phyloP scores from a whole-genome alignment of 2,329 filamentous ascomycete species.

The Westerdykella aurantiaca region DNA sequence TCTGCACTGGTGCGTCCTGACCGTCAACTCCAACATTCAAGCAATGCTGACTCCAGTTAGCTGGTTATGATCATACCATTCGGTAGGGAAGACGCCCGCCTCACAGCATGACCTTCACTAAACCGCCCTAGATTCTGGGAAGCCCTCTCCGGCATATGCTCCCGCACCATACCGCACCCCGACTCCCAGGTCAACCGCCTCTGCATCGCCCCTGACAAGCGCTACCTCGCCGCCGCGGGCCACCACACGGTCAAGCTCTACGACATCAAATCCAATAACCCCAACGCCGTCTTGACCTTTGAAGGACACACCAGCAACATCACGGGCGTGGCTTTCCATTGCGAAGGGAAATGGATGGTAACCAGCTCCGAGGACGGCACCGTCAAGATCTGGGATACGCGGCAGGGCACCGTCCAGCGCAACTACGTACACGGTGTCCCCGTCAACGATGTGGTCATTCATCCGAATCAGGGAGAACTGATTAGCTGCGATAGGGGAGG shows the following conservation, averaged over 20 bases:
- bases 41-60: slow-evolving; percentile 37
- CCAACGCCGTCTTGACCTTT: slow-evolving; percentile 85
- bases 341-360: slow-evolving; percentile 99
- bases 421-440: slow-evolving; percentile 87
- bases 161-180: slow-evolving; percentile 93
- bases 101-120: slow-evolving; percentile 3
- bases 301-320: slow-evolving; percentile 91
- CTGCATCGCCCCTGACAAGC: slow-evolving; percentile 97
- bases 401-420: slow-evolving; percentile 77
- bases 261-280: slow-evolving; percentile 98
- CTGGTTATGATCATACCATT: slow-evolving; percentile 71
- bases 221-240: slow-evolving; percentile 77
- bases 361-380: slow-evolving; percentile 95
- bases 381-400: slow-evolving; percentile 95
- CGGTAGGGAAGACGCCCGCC: slow-evolving; percentile 46
- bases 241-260: slow-evolving; percentile 92
- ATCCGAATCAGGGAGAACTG: slow-evolving; percentile 96
- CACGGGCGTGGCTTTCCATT: slow-evolving; percentile 95
- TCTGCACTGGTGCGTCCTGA: slow-evolving; percentile 55
- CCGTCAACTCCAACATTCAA: slow-evolving; percentile 12
- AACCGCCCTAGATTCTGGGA: slow-evolving; percentile 77
- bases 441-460: slow-evolving; percentile 98
- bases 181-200: slow-evolving; percentile 98
- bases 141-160: slow-evolving; percentile 94
- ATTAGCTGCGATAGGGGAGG: slow-evolving; percentile 93